A percentile compares a stretch with the other conserved stretches of the same genome.
These are phyloP conservation scores for Mycena citricolor DNA, from an alignment of 1,284 basidiomycete genomes.

Conservation along the genomic window DNA sequence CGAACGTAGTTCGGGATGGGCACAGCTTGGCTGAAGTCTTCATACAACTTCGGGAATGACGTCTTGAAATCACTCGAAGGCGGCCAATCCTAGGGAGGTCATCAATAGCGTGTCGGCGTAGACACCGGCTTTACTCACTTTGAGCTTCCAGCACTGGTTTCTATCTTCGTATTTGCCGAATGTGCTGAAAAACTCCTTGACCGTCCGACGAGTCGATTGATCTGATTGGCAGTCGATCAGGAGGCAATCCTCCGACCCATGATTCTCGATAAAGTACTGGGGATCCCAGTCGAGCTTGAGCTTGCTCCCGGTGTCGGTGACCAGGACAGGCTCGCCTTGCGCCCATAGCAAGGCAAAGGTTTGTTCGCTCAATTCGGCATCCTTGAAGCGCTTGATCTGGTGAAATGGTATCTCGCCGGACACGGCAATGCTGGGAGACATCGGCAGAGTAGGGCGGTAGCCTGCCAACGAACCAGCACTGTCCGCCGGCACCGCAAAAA, in stretches of 20 bases:
- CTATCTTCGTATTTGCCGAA: slow-evolving; percentile 71
- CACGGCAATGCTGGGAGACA: neutral
- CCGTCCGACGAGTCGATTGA: slow-evolving; percentile 57
- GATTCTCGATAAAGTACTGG: slow-evolving; percentile 72
- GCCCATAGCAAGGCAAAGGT: slow-evolving; percentile 73
- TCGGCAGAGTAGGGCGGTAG: no score
- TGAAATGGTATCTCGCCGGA: slow-evolving; percentile 47
- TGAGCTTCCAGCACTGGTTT: slow-evolving; percentile 74
- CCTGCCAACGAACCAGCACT: no score
- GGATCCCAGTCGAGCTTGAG: slow-evolving; percentile 80
- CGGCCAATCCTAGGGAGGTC: slow-evolving; percentile 80
- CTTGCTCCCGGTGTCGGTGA: slow-evolving; percentile 60
- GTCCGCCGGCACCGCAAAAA: slow-evolving; percentile 46
- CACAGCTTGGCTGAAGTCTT: slow-evolving; percentile 81
- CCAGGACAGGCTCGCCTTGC: slow-evolving; percentile 73
- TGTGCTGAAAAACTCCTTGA: slow-evolving; percentile 77
- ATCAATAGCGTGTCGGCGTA: slow-evolving; percentile 2
- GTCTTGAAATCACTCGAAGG: slow-evolving; percentile 80
- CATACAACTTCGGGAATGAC: slow-evolving; percentile 83
- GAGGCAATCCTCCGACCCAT: slow-evolving; percentile 66
- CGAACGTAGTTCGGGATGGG: slow-evolving; percentile 89
- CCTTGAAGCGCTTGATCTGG: slow-evolving; percentile 45
- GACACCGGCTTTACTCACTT: slow-evolving; percentile 48
- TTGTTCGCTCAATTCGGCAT: slow-evolving; percentile 55
- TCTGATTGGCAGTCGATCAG: slow-evolving; percentile 83